A percentile compares a stretch with the other conserved stretches of the same genome.
These are phyloP conservation scores for Elongisporangium undulatum DNA, from an alignment of 352 stramenopile species.

Conservation along the genomic window DNA sequence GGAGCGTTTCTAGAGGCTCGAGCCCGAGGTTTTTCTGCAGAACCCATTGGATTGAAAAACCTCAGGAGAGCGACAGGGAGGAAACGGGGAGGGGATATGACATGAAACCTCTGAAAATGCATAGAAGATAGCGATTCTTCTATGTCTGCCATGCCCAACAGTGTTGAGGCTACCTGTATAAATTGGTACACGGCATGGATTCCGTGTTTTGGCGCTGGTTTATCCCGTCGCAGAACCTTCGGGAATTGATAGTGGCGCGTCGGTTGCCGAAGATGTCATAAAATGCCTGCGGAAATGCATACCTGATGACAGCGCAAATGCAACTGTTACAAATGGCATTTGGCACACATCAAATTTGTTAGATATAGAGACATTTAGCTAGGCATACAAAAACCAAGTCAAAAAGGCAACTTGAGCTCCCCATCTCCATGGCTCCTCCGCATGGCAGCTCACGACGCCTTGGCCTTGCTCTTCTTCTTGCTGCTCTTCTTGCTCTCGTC, in stretches of 20 bases:
- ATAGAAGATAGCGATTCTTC: neutral
- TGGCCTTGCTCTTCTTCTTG: conserved; percentile 28
- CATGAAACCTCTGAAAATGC: neutral
- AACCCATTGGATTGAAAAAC: neutral
- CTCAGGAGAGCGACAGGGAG: neutral
- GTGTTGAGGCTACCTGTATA: neutral
- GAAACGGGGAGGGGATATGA: neutral
- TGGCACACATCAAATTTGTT: neutral
- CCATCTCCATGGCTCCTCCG: conserved; percentile 6
- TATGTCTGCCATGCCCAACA: neutral
- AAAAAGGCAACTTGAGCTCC: neutral
- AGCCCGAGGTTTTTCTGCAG: neutral
- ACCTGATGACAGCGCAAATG: neutral
- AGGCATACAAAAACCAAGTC: neutral
- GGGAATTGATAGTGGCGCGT: neutral
- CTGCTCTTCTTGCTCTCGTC: conserved; percentile 47
- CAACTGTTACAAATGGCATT: neutral
- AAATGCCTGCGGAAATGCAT: neutral
- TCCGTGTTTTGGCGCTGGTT: neutral
- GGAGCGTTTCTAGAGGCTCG: neutral
- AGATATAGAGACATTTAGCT: neutral
- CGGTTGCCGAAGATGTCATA: neutral
- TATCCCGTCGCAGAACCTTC: neutral
- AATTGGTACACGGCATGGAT: neutral
- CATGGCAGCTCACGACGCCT: conserved; percentile 4